Evolutionary conservation across 1,284 basidiomycete genomes (phyloP), one percentile per base, ranked within the genome.

Genomic region (Amylostereum areolatum): DNA sequence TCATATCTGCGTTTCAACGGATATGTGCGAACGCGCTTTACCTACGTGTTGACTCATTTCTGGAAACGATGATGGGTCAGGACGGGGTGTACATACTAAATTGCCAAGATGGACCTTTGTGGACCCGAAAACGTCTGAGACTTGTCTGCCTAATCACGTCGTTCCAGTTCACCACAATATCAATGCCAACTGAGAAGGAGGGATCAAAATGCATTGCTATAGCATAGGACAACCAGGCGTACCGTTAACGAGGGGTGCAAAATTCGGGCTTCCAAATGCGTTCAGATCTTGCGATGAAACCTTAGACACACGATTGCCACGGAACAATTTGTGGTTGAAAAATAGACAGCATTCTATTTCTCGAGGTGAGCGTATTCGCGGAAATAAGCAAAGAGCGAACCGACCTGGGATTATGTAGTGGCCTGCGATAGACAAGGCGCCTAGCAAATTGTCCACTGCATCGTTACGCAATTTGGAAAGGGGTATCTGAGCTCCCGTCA

Each of bases 401-500:
- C 45, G 66, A 86, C 88, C 92, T 58, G 93, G 93, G 51, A 97
- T 94, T 52, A 89, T 86, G 58, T 86, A 95, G 60, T 90, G 85
- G 1, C 93, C 92, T 11, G 94, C 92, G 45, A 96, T 84, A 18
- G 86, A 85, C 33, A 97, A 68, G 4, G 92, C 89, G 3, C 92
- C 92, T 59, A 97, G 81, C 3, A 94, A 68, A 62, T 95, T 95
- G 59, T 94, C 92, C 3, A 91, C 82, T 3, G 90, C 92, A 65
- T 97, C 92, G 59, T 94, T 96, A 9, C 92, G 77, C 33, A 94
- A 70, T 63, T 92, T 85, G 4, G 89, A 92, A 45, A 96, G 71
- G 4, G 93, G 92, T 47, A 97, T 94, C 68, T 97, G 93, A 1
- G 93, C 92, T 2, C 93, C 93, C 1, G 93, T 95, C 28, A 96